Percentiles rank a stretch among this genome's conserved stretches.
These are phyloP conservation scores for Acanthochlamys bracteata DNA, from an alignment of 106 monocot species.

Conservation along the genomic window DNA sequence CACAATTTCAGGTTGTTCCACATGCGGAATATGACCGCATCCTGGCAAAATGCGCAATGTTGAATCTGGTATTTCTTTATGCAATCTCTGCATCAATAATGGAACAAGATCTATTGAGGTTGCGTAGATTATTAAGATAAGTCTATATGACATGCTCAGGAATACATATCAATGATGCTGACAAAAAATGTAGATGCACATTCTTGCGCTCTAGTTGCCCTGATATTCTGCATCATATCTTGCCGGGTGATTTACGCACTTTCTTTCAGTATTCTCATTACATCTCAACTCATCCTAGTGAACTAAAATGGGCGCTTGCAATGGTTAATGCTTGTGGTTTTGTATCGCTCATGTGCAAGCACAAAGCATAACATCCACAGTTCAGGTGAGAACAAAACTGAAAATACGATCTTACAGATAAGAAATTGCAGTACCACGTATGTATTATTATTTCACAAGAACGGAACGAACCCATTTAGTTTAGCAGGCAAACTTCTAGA, in stretches of 20 bases:
- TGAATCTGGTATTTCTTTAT: slow-evolving; percentile 40
- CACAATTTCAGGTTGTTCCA: slow-evolving; percentile 45
- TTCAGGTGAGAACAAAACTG: no score
- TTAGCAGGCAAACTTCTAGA: not conserved
- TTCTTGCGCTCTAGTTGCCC: no score
- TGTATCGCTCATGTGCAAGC: no score
- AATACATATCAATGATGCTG: not conserved
- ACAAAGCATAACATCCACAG: no score
- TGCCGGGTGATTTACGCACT: no score
- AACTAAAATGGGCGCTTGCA: no score
- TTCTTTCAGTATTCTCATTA: no score
- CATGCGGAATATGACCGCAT: slow-evolving; percentile 77
- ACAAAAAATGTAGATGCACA: no score
- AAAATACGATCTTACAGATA: not conserved
- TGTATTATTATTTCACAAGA: no score
- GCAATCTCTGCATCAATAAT: slow-evolving; percentile 40
- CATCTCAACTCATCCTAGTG: no score
- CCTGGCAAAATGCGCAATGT: slow-evolving; percentile 28
- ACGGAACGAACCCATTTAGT: not conserved
- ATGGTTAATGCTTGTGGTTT: no score
- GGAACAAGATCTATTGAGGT: not conserved
- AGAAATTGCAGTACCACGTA: not conserved
- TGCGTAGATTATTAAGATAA: not conserved
- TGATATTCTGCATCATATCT: no score
- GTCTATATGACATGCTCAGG: not conserved